Percentiles rank a stretch among this genome's conserved stretches.
phyloP scores from a whole-genome alignment of 257 asterid genomes.

The Datura wrightii region DNA sequence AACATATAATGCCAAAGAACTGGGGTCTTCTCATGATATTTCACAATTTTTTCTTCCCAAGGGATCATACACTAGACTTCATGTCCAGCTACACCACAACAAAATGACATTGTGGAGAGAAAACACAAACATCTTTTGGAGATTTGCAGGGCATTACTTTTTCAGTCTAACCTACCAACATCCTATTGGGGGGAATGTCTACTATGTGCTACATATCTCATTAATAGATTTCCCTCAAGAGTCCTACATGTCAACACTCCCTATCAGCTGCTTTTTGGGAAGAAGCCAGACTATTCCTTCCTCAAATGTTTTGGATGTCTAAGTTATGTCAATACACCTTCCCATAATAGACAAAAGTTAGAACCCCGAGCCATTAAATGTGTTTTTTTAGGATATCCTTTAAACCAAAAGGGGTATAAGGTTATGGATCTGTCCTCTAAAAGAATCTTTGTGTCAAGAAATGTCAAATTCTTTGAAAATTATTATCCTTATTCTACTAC shows the following conservation, averaged over 20 bases:
- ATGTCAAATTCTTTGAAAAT: neutral
- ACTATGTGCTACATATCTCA: neutral
- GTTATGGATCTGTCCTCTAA: too few species aligned
- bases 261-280: neutral
- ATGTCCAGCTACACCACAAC: neutral
- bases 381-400: neutral
- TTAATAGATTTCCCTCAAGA: neutral
- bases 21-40: too few species aligned
- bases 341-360: neutral
- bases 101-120: too few species aligned
- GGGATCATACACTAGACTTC: neutral
- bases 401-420: neutral
- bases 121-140: too few species aligned
- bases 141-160: too few species aligned
- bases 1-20: neutral
- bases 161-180: neutral
- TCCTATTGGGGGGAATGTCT: neutral
- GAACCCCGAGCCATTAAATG: neutral
- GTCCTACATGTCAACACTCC: neutral
- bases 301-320: neutral
- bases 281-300: too few species aligned
- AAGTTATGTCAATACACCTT: neutral
- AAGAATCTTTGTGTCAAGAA: neutral
- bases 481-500: too few species aligned
- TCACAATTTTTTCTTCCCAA: neutral